These are phyloP conservation scores for Pseudoturritis turrita DNA, from an alignment of 345 rosid species.

Conservation along the genomic window DNA sequence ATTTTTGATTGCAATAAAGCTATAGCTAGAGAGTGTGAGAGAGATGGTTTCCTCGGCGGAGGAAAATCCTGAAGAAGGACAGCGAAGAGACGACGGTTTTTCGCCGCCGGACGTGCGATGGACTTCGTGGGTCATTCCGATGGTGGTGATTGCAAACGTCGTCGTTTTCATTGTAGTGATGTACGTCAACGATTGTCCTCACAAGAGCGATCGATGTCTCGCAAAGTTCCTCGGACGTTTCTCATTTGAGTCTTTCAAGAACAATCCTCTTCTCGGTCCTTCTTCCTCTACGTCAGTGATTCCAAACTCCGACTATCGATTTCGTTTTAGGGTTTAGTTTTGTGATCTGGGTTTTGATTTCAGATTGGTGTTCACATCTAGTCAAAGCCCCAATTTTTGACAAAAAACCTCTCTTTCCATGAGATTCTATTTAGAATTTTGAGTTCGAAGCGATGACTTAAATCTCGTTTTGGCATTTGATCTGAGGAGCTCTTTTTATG, in stretches of 20 bases:
- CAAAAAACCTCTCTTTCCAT: not conserved
- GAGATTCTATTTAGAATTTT: not conserved
- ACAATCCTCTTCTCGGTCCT: constrained; percentile 88
- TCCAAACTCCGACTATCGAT: not conserved
- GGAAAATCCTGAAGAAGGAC: constrained; percentile 10
- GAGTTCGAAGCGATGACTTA: not conserved
- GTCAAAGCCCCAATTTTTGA: not conserved
- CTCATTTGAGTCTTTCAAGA: constrained; percentile 70
- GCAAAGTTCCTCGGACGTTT: constrained; percentile 70
- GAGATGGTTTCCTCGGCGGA: constrained; percentile 12
- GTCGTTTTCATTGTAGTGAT: constrained; percentile 57
- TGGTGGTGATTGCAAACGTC: constrained; percentile 64
- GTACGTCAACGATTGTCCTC: constrained; percentile 87
- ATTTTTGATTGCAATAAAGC: not conserved
- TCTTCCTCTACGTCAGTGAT: constrained; percentile 69
- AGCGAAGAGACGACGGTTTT: not conserved
- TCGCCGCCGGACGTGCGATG: constrained; percentile 30
- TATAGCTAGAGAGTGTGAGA: not conserved
- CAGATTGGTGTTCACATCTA: not conserved
- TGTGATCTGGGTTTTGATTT: not conserved
- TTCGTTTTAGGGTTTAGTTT: not conserved
- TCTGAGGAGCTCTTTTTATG: not conserved
- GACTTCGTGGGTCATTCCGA: constrained; percentile 84
- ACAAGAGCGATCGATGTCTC: constrained; percentile 45
- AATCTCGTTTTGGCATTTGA: not conserved